Base-by-base conservation (phyloP, 768 basidiomycete species). In the Lactifluus rugatus region DNA sequence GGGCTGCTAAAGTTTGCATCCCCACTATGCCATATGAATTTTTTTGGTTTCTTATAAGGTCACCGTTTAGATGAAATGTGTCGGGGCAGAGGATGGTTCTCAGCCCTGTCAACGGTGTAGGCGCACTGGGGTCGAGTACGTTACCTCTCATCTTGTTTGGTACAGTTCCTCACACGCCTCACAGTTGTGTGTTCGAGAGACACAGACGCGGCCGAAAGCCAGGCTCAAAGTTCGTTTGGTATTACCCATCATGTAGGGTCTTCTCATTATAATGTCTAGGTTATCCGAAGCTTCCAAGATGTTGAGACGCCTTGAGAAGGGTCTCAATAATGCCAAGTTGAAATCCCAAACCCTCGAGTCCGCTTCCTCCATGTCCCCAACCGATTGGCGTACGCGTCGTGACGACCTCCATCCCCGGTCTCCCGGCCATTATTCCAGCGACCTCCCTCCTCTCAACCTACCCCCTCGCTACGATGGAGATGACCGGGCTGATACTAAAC, bases 241-340 rank as follows among this genome's bases (percentile, higher is more conserved):
- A 45, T 50, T 53, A 26, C 39, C 58, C 36, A 37, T 49, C 32
- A 23, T 31, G 52, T 47, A 37, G 47, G 41, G 25, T 37, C 3
- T 60, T 17, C 60, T 66, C 48, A 50, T 66, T 37, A 46, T 46
- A 52, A 59, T 63, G 46, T 48, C 25, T 63, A 91, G 89, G 70
- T 74, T 93, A 44, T 91, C 89, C 37, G 90, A 92, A 69, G 88
- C 88, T 47, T 91, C 90, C 39, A 91, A 91, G 70, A 88, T 90
- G 86, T 82, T 91, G 52, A 82, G 89, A 52, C 82, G 88, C 48
- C 76, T 93, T 44, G 90, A 92, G 74, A 92, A 90, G 68, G 87
- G 85, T 54, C 78, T 89, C 62, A 87, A 83, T 69, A 81, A 74
- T 37, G 85, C 86, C 36, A 89, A 89, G 69, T 76, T 83, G 70